Evolutionary conservation across 441 rosid species (phyloP).

Genomic region (Dalechampia spathulata): DNA sequence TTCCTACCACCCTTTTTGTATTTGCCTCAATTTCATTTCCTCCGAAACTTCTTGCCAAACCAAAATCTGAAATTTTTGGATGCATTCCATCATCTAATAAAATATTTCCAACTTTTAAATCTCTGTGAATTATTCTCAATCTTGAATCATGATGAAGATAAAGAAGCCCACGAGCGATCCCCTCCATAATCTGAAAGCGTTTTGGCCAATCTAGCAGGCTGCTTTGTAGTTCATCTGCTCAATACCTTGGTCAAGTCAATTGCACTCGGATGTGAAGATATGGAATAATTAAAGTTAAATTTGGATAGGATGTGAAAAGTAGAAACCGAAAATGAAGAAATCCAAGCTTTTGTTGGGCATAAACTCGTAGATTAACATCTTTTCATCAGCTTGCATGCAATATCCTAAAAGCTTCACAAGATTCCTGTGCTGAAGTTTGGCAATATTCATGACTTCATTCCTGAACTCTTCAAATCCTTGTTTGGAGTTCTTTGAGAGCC

Average conservation of each 20-base stretch:
- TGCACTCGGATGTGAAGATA: too few species aligned
- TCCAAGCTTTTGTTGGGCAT: conserved; percentile 24
- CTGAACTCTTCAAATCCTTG: conserved; percentile 53
- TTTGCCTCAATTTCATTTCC: conserved; percentile 43
- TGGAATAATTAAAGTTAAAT: neutral
- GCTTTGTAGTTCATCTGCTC: conserved; percentile 33
- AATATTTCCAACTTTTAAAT: conserved; percentile 63
- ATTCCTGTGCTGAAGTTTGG: conserved; percentile 49
- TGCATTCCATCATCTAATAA: conserved; percentile 51
- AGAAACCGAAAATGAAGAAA: conserved; percentile 38
- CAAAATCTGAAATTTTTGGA: conserved; percentile 75
- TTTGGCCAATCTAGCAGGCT: conserved; percentile 40
- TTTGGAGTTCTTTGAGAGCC: conserved; percentile 42
- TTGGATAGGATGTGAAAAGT: neutral
- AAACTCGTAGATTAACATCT: conserved; percentile 42
- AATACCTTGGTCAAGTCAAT: neutral
- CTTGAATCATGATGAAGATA: conserved; percentile 77
- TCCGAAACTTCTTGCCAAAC: conserved; percentile 74
- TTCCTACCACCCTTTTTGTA: conserved; percentile 64
- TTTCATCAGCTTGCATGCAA: conserved; percentile 39
- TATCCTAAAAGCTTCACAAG: conserved; percentile 48
- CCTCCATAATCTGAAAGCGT: conserved; percentile 44
- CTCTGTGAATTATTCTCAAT: conserved; percentile 48
- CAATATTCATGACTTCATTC: conserved; percentile 44
- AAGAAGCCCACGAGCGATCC: conserved; percentile 63